Evolutionary conservation across 495 filamentous ascomycete species (phyloP).

Genomic region (Thozetella sp.): DNA sequence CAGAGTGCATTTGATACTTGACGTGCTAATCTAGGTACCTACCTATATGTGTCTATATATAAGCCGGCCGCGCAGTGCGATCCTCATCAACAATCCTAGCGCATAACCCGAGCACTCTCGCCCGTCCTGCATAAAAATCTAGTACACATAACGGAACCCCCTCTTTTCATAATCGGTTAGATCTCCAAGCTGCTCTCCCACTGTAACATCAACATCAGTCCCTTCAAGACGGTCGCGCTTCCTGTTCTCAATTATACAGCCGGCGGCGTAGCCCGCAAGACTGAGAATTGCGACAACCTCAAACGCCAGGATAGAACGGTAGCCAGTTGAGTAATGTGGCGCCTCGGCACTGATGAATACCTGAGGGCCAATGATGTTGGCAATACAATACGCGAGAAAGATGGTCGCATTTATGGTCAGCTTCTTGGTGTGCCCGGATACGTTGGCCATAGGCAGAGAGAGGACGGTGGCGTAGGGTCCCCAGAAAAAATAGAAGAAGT

Average conservation of each 20-base stretch:
- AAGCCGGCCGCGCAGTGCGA: neutral
- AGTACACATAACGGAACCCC: neutral
- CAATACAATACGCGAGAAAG: too few relatives aligned
- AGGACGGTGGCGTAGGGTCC: too few relatives aligned
- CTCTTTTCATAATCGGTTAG: neutral
- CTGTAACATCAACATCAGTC: neutral
- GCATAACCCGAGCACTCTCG: neutral
- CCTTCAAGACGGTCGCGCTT: neutral
- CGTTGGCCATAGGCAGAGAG: too few relatives aligned
- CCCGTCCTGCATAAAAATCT: neutral
- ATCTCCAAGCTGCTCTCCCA: neutral
- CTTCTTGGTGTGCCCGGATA: too few relatives aligned
- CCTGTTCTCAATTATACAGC: neutral
- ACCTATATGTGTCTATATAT: neutral
- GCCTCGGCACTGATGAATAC: too few relatives aligned
- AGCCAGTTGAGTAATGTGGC: too few relatives aligned
- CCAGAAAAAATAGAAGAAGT: too few relatives aligned
- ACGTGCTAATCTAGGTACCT: neutral
- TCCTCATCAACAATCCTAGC: neutral
- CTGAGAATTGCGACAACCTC: too few relatives aligned
- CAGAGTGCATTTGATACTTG: too few relatives aligned
- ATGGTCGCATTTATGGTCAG: too few relatives aligned
- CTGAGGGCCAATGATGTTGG: too few relatives aligned
- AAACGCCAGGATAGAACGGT: too few relatives aligned
- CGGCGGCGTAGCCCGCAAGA: neutral